Percentiles rank a stretch among this genome's conserved stretches.
Evolutionary conservation across 2,329 filamentous ascomycete genomes (phyloP).

Genomic region (Catunica adiposa): DNA sequence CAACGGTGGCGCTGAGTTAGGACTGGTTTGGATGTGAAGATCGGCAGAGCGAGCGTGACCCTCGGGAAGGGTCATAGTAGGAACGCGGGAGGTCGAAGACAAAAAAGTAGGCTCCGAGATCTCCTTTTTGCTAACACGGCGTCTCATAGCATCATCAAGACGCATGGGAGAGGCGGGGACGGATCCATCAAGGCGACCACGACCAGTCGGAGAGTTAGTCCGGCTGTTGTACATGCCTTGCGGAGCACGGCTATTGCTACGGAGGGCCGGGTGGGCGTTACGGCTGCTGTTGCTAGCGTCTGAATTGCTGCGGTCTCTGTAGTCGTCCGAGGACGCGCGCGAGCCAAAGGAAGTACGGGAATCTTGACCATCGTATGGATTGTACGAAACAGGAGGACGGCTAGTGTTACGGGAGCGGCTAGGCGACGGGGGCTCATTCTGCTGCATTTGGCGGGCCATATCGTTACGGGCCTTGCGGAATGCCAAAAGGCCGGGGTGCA

Average conservation of each 20-base stretch:
- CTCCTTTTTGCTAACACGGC: conserved; percentile 29
- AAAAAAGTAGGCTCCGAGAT: conserved; percentile 35
- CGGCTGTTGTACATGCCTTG: conserved; percentile 13
- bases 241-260: conserved; percentile 1
- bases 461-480: conserved; percentile 42
- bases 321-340: conserved; percentile 24
- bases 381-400: conserved; percentile 29
- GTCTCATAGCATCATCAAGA: conserved; percentile 26
- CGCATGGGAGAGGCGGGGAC: conserved; percentile 16
- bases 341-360: conserved; percentile 17
- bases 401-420: conserved; percentile 30
- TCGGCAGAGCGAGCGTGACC: conserved; percentile 22
- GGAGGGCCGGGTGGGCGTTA: conserved; percentile 16
- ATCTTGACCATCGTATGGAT: conserved; percentile 18
- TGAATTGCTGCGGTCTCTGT: conserved; percentile 36
- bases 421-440: conserved; percentile 34
- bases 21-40: conserved; percentile 22
- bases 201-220: conserved; percentile 7
- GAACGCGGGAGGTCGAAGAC: conserved; percentile 29
- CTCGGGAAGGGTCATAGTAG: conserved; percentile 25
- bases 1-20: conserved; percentile 32
- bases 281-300: conserved; percentile 33
- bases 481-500: conserved; percentile 36
- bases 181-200: conserved; percentile 17
- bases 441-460: conserved; percentile 29